Evolutionary conservation across 768 basidiomycete species (phyloP).

Genomic region (Lyophyllum semitale): DNA sequence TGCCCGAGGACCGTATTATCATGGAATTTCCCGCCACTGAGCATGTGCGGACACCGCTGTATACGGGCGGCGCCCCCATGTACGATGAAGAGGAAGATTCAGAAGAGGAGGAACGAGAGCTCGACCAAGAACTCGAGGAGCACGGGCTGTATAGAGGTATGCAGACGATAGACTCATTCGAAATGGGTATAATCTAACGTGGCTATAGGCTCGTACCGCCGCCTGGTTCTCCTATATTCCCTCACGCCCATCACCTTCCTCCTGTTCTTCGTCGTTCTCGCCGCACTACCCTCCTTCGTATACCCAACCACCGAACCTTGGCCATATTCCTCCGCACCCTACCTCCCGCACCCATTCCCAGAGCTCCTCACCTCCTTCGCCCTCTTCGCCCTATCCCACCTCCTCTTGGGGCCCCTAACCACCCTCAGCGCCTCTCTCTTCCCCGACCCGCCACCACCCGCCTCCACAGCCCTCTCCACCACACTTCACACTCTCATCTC

Average conservation of each 20-base stretch:
- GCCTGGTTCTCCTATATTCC: slow-evolving; percentile 55
- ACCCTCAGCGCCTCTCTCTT: slow-evolving; percentile 37
- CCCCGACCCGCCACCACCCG: slow-evolving; percentile 25
- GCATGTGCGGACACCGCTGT: not conserved
- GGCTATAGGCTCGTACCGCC: slow-evolving; percentile 60
- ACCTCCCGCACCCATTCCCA: slow-evolving; percentile 64
- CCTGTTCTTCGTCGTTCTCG: slow-evolving; percentile 50
- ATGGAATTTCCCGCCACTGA: slow-evolving; percentile 10
- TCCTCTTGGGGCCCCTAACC: slow-evolving; percentile 44
- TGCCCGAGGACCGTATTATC: slow-evolving; percentile 13
- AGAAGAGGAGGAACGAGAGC: slow-evolving; percentile 34
- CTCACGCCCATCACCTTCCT: slow-evolving; percentile 59
- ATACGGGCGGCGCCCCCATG: slow-evolving; percentile 20
- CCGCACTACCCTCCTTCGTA: slow-evolving; percentile 47
- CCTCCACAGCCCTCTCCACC: slow-evolving; percentile 37
- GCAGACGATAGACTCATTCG: slow-evolving; percentile 11
- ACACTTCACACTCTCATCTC: slow-evolving; percentile 52
- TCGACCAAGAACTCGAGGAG: slow-evolving; percentile 46
- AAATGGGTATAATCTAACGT: not conserved
- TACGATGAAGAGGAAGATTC: slow-evolving; percentile 33
- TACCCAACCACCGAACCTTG: slow-evolving; percentile 40
- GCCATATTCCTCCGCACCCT: slow-evolving; percentile 44
- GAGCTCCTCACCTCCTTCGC: slow-evolving; percentile 63
- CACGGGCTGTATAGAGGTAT: slow-evolving; percentile 52
- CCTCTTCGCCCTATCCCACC: slow-evolving; percentile 61